Evolutionary conservation across 495 filamentous ascomycete genomes (phyloP).

Genomic region (Penicillium canariense): DNA sequence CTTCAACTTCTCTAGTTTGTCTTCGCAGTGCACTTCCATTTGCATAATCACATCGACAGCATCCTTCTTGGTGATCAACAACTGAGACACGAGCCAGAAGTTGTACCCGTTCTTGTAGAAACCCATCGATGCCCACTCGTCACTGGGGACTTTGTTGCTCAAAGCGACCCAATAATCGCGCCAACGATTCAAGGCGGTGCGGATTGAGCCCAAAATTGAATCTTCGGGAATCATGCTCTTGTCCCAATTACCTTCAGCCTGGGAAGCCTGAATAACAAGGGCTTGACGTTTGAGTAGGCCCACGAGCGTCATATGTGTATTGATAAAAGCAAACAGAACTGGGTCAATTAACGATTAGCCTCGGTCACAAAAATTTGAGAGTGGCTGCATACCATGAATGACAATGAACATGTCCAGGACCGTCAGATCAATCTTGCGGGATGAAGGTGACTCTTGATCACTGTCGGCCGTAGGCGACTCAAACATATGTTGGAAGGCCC

Average conservation of each 20-base stretch:
- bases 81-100: slow-evolving; percentile 46
- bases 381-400: slow-evolving; percentile 34
- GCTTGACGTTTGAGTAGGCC: slow-evolving; percentile 26
- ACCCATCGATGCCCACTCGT: slow-evolving; percentile 46
- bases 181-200: slow-evolving; percentile 38
- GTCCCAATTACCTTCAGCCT: not conserved
- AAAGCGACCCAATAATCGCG: slow-evolving; percentile 38
- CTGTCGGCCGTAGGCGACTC: slow-evolving; percentile 15
- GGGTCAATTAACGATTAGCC: slow-evolving; percentile 10
- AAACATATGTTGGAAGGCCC: slow-evolving; percentile 40
- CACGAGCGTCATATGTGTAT: slow-evolving; percentile 44
- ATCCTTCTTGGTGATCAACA: slow-evolving; percentile 48
- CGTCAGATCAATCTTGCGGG: slow-evolving; percentile 23
- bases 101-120: slow-evolving; percentile 48
- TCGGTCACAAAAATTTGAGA: not conserved
- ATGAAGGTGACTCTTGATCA: not conserved
- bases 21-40: slow-evolving; percentile 50
- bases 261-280: slow-evolving; percentile 6
- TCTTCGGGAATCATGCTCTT: slow-evolving; percentile 34
- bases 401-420: slow-evolving; percentile 45
- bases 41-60: slow-evolving; percentile 47
- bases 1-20: slow-evolving; percentile 46
- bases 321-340: slow-evolving; percentile 48
- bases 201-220: slow-evolving; percentile 31
- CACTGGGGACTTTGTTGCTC: slow-evolving; percentile 28